Percentiles rank a stretch among this genome's conserved stretches.
Evolutionary conservation across 169 alveolate genomes (phyloP).

Genomic region (Theileria annulata): DNA sequence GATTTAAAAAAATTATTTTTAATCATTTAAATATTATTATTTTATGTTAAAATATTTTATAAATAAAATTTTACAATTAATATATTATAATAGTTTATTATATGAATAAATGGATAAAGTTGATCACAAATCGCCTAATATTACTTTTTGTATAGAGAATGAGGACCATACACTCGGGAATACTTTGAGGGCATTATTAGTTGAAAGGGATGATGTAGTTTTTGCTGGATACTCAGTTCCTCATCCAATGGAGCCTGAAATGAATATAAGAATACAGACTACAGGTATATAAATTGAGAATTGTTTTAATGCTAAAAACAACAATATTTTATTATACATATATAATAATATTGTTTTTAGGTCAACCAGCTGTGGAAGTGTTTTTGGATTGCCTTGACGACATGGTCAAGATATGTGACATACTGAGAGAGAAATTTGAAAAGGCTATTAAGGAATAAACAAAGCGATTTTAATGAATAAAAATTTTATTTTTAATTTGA

Average conservation of each 20-base stretch:
- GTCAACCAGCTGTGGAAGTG: slow-evolving; percentile 75
- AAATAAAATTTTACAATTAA: not conserved
- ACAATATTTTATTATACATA: not conserved
- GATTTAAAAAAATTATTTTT: not conserved
- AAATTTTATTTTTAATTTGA: not conserved
- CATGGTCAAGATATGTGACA: slow-evolving; percentile 66
- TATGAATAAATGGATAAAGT: slow-evolving; percentile 43
- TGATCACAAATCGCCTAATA: slow-evolving; percentile 69
- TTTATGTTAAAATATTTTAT: not conserved
- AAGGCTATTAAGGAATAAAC: slow-evolving; percentile 24
- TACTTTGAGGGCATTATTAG: slow-evolving; percentile 73
- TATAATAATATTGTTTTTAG: slow-evolving; percentile 11
- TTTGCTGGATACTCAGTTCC: slow-evolving; percentile 87
- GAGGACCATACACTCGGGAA: slow-evolving; percentile 86
- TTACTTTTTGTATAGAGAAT: slow-evolving; percentile 79
- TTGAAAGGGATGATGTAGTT: slow-evolving; percentile 77
- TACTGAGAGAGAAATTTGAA: slow-evolving; percentile 64
- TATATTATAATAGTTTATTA: not conserved
- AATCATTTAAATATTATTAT: too few species aligned
- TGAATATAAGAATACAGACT: slow-evolving; percentile 81
- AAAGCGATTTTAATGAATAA: not conserved
- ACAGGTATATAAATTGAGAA: slow-evolving; percentile 68
- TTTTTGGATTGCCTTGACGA: slow-evolving; percentile 69
- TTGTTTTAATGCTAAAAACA: not conserved
- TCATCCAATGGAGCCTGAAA: slow-evolving; percentile 82